phyloP scores from a whole-genome alignment of 495 filamentous ascomycete genomes.

The Aspergillus incahuasiensis region DNA sequence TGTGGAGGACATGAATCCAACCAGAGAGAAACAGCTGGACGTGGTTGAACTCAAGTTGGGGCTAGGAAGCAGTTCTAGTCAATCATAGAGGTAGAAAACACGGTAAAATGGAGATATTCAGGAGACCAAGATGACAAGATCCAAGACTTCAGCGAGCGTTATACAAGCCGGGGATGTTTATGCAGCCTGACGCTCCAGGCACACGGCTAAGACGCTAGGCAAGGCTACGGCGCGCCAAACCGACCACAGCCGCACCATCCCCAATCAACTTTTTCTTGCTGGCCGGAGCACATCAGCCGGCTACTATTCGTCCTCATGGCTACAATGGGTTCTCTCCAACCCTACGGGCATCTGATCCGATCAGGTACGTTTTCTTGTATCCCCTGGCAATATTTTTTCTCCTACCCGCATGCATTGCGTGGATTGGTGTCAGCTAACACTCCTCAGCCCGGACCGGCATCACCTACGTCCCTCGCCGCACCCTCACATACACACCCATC shows the following conservation, averaged over 20 bases:
- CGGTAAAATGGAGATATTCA: background rate
- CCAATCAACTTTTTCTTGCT: constrained; percentile 13
- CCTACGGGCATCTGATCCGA: constrained; percentile 40
- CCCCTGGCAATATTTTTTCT: background rate
- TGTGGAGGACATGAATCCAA: background rate
- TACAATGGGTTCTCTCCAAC: constrained; percentile 36
- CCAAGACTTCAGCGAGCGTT: background rate
- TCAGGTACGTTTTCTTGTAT: constrained; percentile 21
- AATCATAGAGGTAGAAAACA: background rate
- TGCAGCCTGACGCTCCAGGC: background rate
- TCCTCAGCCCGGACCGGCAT: constrained; percentile 34
- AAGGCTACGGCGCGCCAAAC: background rate
- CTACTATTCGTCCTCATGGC: constrained; percentile 26
- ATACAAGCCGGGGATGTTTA: background rate
- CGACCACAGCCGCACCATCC: background rate
- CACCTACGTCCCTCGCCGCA: constrained; percentile 38
- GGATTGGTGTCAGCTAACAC: background rate
- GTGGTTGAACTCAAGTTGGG: background rate
- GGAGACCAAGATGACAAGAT: background rate
- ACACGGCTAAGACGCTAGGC: too few relatives aligned
- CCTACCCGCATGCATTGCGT: too few relatives aligned
- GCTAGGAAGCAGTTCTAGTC: background rate
- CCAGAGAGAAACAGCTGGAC: background rate
- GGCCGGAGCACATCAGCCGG: constrained; percentile 3
- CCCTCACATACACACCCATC: constrained; percentile 32